A percentile compares a stretch with the other conserved stretches of the same genome.
These are phyloP conservation scores for Termitomyces titanicus DNA, from an alignment of 768 basidiomycete genomes.

Conservation along the genomic window DNA sequence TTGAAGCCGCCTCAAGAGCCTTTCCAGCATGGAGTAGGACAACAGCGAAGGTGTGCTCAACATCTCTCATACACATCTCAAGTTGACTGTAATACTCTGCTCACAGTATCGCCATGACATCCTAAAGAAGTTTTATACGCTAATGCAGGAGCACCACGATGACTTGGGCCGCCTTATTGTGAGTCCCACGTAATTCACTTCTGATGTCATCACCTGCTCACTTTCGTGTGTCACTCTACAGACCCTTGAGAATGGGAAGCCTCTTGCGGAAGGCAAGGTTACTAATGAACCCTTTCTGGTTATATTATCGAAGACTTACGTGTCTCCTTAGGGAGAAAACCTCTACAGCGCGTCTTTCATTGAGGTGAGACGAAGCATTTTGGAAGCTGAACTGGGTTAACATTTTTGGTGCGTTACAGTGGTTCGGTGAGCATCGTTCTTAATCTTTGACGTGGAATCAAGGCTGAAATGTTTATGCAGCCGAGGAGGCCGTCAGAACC, in stretches of 20 bases:
- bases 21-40: constrained; percentile 87
- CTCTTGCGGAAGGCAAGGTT: constrained; percentile 80
- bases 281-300: neutral
- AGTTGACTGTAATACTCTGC: neutral
- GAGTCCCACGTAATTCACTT: constrained; percentile 24
- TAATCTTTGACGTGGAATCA: neutral
- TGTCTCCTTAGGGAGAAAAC: constrained; percentile 66
- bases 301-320: constrained; percentile 1
- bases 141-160: constrained; percentile 82
- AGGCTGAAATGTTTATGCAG: constrained; percentile 34
- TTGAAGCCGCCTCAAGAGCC: constrained; percentile 74
- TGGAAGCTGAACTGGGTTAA: neutral
- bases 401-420: constrained; percentile 37
- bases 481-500: constrained; percentile 87
- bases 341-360: constrained; percentile 82
- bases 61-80: neutral
- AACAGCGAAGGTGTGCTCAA: constrained; percentile 67
- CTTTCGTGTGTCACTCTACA: constrained; percentile 23
- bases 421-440: constrained; percentile 60
- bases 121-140: constrained; percentile 69
- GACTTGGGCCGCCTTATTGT: constrained; percentile 88
- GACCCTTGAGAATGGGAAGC: constrained; percentile 97
- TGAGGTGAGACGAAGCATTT: constrained; percentile 46
- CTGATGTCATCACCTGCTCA: constrained; percentile 21
- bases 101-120: constrained; percentile 77